A percentile compares a stretch with the other conserved stretches of the same genome.
These are phyloP conservation scores for Exserohilum turcica DNA, from an alignment of 2,329 filamentous ascomycete genomes.

Conservation along the genomic window DNA sequence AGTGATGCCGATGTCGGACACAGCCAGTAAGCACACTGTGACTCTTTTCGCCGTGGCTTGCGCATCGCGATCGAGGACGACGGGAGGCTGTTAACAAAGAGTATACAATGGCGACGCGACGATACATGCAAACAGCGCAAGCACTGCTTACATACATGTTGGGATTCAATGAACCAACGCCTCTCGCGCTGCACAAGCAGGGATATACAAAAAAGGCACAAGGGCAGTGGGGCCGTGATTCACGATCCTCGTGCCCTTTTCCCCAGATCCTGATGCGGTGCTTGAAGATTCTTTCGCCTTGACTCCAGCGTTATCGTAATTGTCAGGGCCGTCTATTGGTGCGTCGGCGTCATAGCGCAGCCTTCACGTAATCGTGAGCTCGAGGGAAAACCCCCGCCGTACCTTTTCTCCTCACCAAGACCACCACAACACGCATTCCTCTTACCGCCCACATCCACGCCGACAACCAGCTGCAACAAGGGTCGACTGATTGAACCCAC, in stretches of 20 bases:
- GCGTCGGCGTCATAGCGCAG: constrained; percentile 3
- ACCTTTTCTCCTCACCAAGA: not conserved
- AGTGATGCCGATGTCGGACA: constrained; percentile 3
- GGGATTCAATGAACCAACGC: not conserved
- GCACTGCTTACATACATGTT: not conserved
- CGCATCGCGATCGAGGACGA: not conserved
- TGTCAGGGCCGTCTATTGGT: not conserved
- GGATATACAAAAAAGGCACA: not conserved
- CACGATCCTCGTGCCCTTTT: not conserved
- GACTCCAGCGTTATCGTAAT: constrained; percentile 1
- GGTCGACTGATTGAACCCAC: constrained; percentile 11
- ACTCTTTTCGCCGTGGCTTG: not conserved
- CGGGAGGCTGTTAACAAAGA: not conserved
- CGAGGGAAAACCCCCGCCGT: constrained; percentile 1
- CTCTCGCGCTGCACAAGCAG: not conserved
- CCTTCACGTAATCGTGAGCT: constrained; percentile 3
- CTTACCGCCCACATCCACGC: not conserved
- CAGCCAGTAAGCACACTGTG: not conserved
- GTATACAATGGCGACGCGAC: not conserved
- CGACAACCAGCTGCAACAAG: not conserved
- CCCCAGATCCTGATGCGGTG: not conserved
- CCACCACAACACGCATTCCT: not conserved
- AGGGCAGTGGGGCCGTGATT: constrained; percentile 1
- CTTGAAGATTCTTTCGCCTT: constrained; percentile 3
- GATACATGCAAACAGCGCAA: not conserved